These are phyloP conservation scores for Knufia fluminis DNA, from an alignment of 2,329 filamentous ascomycete species.

Conservation along the genomic window DNA sequence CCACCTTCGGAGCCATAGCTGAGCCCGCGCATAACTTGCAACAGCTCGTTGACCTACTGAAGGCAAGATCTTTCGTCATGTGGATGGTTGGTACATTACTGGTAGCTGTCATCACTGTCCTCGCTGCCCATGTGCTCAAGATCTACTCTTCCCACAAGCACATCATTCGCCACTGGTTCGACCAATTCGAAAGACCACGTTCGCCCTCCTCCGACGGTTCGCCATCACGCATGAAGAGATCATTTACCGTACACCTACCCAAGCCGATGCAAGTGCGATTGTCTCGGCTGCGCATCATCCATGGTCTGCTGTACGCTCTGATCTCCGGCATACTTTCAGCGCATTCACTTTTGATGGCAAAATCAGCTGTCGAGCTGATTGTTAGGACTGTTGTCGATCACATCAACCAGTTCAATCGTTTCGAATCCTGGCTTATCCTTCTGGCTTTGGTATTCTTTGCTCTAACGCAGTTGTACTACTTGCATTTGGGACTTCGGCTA, in stretches of 20 bases:
- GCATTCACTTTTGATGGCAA: constrained; percentile 85
- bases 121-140: constrained; percentile 43
- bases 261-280: constrained; percentile 34
- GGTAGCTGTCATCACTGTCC: constrained; percentile 59
- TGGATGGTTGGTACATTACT: constrained; percentile 81
- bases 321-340: constrained; percentile 90
- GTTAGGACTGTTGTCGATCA: constrained; percentile 72
- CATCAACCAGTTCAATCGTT: constrained; percentile 86
- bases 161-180: constrained; percentile 15
- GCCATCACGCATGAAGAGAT: constrained; percentile 21
- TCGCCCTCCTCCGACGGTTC: constrained; percentile 12
- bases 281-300: constrained; percentile 61
- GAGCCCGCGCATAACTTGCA: constrained; percentile 82
- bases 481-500: constrained; percentile 86
- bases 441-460: constrained; percentile 71
- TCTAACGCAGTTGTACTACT: constrained; percentile 84
- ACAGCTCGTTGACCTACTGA: constrained; percentile 69
- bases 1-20: constrained; percentile 84
- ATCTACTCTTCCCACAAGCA: constrained; percentile 22
- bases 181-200: constrained; percentile 18
- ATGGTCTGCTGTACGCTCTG: constrained; percentile 79
- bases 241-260: constrained; percentile 33
- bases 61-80: constrained; percentile 63
- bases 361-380: constrained; percentile 89
- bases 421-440: constrained; percentile 90